Conservation (phyloP, 2,329 filamentous ascomycete genomes). For the Talaromyces sp. region DNA sequence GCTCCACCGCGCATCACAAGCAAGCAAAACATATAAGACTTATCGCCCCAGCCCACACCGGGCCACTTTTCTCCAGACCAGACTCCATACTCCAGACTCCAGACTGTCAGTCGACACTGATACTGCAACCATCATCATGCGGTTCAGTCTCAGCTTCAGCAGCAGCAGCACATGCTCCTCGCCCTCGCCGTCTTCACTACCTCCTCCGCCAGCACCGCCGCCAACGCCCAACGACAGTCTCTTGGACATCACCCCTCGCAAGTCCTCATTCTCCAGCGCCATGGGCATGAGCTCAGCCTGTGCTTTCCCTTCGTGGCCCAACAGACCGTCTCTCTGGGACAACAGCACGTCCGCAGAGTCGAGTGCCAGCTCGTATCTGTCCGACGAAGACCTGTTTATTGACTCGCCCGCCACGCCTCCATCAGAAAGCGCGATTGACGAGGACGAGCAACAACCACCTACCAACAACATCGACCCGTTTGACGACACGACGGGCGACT, state of each 20-base stretch:
- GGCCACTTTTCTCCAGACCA: background rate
- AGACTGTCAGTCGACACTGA: background rate
- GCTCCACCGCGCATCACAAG: background rate
- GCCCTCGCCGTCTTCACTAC: constrained; percentile 24
- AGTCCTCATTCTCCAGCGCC: constrained; percentile 36
- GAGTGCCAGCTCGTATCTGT: constrained; percentile 35
- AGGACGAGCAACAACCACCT: constrained; percentile 14
- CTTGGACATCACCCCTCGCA: constrained; percentile 37
- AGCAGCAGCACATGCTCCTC: constrained; percentile 18
- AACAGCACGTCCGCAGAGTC: constrained; percentile 23
- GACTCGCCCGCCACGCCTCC: constrained; percentile 23
- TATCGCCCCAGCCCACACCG: background rate
- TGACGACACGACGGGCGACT: constrained; percentile 15
- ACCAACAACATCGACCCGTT: constrained; percentile 18
- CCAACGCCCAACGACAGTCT: constrained; percentile 34
- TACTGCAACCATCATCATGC: constrained; percentile 11
- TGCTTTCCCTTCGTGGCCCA: constrained; percentile 42
- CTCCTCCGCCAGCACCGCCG: constrained; percentile 34
- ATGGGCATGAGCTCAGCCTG: constrained; percentile 36
- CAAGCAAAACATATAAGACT: background rate
- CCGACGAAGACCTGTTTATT: constrained; percentile 38
- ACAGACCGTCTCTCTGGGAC: constrained; percentile 33
- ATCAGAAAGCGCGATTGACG: constrained; percentile 17
- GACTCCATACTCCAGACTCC: background rate
- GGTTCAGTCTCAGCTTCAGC: constrained; percentile 24